Evolutionary conservation across 1,139 yeast genomes (phyloP), one percentile per base, ranked within the genome.

Genomic region (Eremothecium gossypii): DNA sequence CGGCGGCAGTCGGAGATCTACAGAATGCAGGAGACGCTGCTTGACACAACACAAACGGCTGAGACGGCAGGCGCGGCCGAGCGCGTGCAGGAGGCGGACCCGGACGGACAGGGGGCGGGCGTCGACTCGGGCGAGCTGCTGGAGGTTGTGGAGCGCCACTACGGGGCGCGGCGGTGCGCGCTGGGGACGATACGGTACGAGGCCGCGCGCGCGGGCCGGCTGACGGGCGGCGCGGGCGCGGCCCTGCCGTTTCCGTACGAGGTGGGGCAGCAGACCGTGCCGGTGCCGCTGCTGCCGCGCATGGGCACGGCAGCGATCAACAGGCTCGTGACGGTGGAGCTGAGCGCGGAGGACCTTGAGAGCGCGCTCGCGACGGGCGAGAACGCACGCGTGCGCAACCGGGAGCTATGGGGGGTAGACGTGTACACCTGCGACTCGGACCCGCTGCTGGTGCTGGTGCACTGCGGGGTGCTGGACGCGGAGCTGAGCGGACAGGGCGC

Each of bases 391-490:
- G 40, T 48, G 11, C 58, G 57, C 32, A 69, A 74, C 46, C 67
- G 95, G 34, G 74, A 76, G 43, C 56, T 87, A 1, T 91, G 97
- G 97, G 98, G 98, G 2, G 85, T 95, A 0, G 87, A 82, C 41
- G 69, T 91, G 2, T 91, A 89, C 61, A 84, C 96, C 1, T 97
- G 91, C 61, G 98, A 91, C 62, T 83, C 95, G 1, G 95, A 91
- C 58, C 66, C 89, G 3, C 71, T 91, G 34, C 71, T 84, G 2
- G 83, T 80, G 0, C 65, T 89, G 45, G 73, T 77, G 47, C 97
- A 91, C 55, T 65, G 76, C 47, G 96, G 96, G 0, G 67, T 80
- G 26, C 69, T 84, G 20, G 67, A 67, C 9, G 64, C 30, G 10
- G 71, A 58, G 69, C 69, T 47, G 57, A 61, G 17, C 50, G 45